Evolutionary conservation across 169 alveolate genomes (phyloP), one percentile per base, ranked within the genome.

Genomic region (Plasmodium fragile): DNA sequence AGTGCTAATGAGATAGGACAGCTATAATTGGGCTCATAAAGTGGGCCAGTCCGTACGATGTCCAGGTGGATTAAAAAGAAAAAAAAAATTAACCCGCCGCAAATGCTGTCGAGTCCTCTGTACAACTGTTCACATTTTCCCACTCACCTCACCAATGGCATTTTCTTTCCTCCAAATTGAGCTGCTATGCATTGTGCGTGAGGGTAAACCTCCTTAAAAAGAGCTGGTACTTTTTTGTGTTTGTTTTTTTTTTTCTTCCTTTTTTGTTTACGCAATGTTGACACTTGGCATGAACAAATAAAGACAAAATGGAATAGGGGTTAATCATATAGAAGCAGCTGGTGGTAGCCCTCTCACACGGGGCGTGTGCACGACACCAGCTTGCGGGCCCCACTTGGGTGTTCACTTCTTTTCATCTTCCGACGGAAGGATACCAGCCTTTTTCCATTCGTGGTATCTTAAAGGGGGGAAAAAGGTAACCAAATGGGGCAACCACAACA

Each of bases 361-460:
- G 75, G 36, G 39, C n/a, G 75, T 65, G 59, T 65, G 36, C 75
- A 65, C 75, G 75, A 25, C 5, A 65, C 75, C 2, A 65, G 7
- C 30, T 22, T 22, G 75, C 41, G 36, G 36, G 25, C 75, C 36
- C n/a, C 36, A 65, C 36, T 28, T 65, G 18, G 32, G 30, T 65
- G 39, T 65, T 65, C 75, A 65, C 75, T 85, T 75, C 41, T 52
- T 75, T 16, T 85, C 69, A 53, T 85, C 93, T 1, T 73, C 93
- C 41, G 93, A 52, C 10, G 93, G 93, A 32, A 85, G 4, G 45
- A 85, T 85, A 2, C 93, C 93, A 7, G 93, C 93, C 84, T 75
- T 85, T 65, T 85, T 85, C 93, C 93, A 85, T 73, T 85, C 93
- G n/a, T 85, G 69, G 65, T 85, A 85, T n/a, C 93, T 85, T 73